Percentiles rank a stretch among this genome's conserved stretches.
These are phyloP conservation scores for Trypanosoma boissoni DNA, from an alignment of 208 protist species.

Conservation along the genomic window DNA sequence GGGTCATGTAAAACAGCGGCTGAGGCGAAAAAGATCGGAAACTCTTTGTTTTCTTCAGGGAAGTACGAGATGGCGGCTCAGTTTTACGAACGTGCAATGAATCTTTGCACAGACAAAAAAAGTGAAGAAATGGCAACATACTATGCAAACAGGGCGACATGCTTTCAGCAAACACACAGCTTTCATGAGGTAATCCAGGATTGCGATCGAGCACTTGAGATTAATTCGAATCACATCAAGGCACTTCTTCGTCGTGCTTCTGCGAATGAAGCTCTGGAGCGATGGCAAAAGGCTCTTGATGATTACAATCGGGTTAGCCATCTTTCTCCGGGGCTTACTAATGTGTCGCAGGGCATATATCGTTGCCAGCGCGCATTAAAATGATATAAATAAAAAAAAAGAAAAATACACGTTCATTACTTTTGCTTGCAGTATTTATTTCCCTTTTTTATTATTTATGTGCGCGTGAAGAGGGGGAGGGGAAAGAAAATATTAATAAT, in stretches of 20 bases:
- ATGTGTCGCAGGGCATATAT: slow-evolving; percentile 76
- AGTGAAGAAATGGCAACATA: slow-evolving; percentile 78
- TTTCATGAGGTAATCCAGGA: slow-evolving; percentile 85
- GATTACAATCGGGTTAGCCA: slow-evolving; percentile 78
- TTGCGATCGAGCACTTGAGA: slow-evolving; percentile 74
- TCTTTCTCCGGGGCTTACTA: slow-evolving; percentile 52
- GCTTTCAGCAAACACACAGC: slow-evolving; percentile 88
- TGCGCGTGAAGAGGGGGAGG: too few relatives aligned
- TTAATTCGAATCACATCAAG: slow-evolving; percentile 83
- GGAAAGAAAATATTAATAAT: too few relatives aligned
- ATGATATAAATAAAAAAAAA: too few relatives aligned
- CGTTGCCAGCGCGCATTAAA: slow-evolving; percentile 82
- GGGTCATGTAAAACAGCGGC: slow-evolving; percentile 73
- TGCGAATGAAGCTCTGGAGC: slow-evolving; percentile 90
- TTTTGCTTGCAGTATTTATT: neutral
- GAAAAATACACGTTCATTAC: neutral
- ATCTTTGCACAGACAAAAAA: slow-evolving; percentile 56
- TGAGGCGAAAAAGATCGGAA: slow-evolving; percentile 86
- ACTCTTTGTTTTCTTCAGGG: slow-evolving; percentile 85
- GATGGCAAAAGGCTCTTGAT: slow-evolving; percentile 86
- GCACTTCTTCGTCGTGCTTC: slow-evolving; percentile 88
- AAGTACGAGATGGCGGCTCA: slow-evolving; percentile 86
- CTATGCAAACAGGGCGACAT: slow-evolving; percentile 90
- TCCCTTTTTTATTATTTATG: slow-evolving; percentile 10
- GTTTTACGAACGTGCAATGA: slow-evolving; percentile 91